These are phyloP conservation scores for Tylopilus sp. DNA, from an alignment of 1,284 basidiomycete species.

Conservation along the genomic window DNA sequence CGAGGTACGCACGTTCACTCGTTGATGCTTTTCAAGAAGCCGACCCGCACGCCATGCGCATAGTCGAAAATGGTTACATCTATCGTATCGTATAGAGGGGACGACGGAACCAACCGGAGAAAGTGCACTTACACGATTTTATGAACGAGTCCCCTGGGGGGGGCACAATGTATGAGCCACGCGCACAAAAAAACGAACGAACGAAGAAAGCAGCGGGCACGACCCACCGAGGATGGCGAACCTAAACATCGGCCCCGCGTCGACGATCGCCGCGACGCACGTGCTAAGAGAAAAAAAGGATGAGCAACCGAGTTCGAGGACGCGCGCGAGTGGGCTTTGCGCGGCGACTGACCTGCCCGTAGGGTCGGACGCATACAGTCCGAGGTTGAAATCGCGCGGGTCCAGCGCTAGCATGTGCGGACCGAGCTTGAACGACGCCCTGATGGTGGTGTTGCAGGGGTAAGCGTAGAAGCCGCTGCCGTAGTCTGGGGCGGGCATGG, in stretches of 20 bases:
- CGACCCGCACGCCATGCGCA: conserved; percentile 50
- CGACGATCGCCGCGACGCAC: conserved; percentile 70
- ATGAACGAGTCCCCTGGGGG: conserved; percentile 59
- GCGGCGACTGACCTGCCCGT: conserved; percentile 11
- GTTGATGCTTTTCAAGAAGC: conserved; percentile 58
- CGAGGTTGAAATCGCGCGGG: conserved; percentile 66
- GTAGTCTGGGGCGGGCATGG: conserved; percentile 39
- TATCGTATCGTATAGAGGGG: conserved; percentile 20
- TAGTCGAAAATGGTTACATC: conserved; percentile 64
- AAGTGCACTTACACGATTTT: conserved; percentile 52
- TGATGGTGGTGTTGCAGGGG: conserved; percentile 41
- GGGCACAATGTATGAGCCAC: not conserved
- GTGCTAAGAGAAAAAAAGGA: conserved; percentile 24
- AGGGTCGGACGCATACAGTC: conserved; percentile 33
- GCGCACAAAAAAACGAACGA: not conserved
- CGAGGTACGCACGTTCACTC: conserved; percentile 1
- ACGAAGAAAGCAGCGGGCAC: not conserved
- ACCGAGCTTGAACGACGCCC: conserved; percentile 52
- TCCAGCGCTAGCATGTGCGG: conserved; percentile 50
- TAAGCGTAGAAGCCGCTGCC: conserved; percentile 48
- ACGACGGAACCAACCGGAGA: not conserved
- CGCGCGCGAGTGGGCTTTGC: not conserved
- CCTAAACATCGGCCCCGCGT: conserved; percentile 37
- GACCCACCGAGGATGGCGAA: conserved; percentile 13
- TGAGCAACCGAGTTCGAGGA: not conserved